Conservation (phyloP, 495 filamentous ascomycete genomes). For the Sphaerosporella brunnea region DNA sequence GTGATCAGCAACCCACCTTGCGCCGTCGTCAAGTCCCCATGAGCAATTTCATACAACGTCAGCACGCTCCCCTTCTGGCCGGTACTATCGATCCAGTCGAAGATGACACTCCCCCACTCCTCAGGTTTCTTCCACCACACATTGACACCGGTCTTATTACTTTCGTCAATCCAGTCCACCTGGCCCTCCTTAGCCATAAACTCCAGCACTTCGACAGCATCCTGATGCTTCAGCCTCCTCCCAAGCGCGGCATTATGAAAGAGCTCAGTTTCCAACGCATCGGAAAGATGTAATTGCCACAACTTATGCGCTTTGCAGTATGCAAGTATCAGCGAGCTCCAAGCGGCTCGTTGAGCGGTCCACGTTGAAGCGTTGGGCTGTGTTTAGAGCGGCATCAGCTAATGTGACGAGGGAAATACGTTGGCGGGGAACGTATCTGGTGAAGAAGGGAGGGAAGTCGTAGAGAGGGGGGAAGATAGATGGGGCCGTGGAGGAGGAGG, state of each 20-base stretch:
- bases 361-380: constrained; percentile 65
- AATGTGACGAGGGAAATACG: neutral
- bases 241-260: constrained; percentile 37
- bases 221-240: constrained; percentile 37
- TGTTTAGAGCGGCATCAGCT: constrained; percentile 12
- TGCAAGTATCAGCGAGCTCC: constrained; percentile 65
- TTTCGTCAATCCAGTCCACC: constrained; percentile 25
- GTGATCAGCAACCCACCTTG: constrained; percentile 33
- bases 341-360: constrained; percentile 60
- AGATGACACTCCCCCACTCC: constrained; percentile 52
- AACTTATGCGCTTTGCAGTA: constrained; percentile 64
- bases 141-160: constrained; percentile 35
- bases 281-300: constrained; percentile 49
- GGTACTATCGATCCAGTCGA: constrained; percentile 51
- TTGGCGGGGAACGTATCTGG: constrained; percentile 27
- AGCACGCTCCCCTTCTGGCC: constrained; percentile 57
- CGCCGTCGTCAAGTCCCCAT: constrained; percentile 45
- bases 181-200: constrained; percentile 48
- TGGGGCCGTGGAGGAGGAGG: neutral
- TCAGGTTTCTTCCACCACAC: constrained; percentile 54
- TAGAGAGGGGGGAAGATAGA: constrained; percentile 26
- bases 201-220: constrained; percentile 50
- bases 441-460: constrained; percentile 60
- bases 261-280: constrained; percentile 41
- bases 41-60: constrained; percentile 56